These are phyloP conservation scores for Cystofilobasidium capitatum DNA, from an alignment of 768 basidiomycete species.

Conservation along the genomic window DNA sequence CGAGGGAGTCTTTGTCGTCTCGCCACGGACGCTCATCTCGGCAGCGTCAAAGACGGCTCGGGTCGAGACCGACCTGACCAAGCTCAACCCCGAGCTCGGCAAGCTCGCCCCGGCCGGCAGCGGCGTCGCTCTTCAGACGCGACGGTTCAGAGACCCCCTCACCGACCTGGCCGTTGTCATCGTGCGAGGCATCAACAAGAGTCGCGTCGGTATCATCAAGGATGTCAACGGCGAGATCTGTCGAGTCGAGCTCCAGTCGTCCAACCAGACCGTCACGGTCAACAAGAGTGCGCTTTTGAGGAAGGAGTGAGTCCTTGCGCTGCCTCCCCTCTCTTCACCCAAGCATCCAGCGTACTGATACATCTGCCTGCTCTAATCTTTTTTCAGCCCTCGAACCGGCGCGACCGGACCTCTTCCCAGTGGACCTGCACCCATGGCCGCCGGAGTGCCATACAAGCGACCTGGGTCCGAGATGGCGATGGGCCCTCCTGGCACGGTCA, in stretches of 20 bases:
- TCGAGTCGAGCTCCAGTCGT: slow-evolving; percentile 80
- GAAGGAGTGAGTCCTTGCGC: slow-evolving; percentile 50
- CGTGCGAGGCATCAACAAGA: slow-evolving; percentile 79
- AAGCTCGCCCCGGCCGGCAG: slow-evolving; percentile 30
- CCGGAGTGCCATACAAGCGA: neutral
- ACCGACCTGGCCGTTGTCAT: slow-evolving; percentile 71
- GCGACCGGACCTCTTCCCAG: slow-evolving; percentile 4
- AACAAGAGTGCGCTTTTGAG: slow-evolving; percentile 68
- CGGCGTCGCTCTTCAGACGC: slow-evolving; percentile 57
- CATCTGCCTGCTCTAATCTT: neutral
- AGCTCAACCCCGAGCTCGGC: slow-evolving; percentile 69
- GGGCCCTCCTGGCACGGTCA: slow-evolving; percentile 9
- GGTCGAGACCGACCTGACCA: slow-evolving; percentile 63
- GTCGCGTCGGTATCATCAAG: slow-evolving; percentile 82
- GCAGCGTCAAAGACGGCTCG: slow-evolving; percentile 72
- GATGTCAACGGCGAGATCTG: slow-evolving; percentile 81
- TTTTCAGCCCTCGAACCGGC: slow-evolving; percentile 18
- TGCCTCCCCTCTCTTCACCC: neutral
- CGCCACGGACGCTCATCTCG: slow-evolving; percentile 69
- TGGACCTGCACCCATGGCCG: neutral
- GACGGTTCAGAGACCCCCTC: slow-evolving; percentile 72
- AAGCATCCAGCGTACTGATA: neutral
- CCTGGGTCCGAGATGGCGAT: neutral
- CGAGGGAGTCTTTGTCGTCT: slow-evolving; percentile 75
- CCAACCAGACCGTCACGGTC: slow-evolving; percentile 79